phyloP scores from a whole-genome alignment of 768 basidiomycete species.

The Neoboletus magnificus region DNA sequence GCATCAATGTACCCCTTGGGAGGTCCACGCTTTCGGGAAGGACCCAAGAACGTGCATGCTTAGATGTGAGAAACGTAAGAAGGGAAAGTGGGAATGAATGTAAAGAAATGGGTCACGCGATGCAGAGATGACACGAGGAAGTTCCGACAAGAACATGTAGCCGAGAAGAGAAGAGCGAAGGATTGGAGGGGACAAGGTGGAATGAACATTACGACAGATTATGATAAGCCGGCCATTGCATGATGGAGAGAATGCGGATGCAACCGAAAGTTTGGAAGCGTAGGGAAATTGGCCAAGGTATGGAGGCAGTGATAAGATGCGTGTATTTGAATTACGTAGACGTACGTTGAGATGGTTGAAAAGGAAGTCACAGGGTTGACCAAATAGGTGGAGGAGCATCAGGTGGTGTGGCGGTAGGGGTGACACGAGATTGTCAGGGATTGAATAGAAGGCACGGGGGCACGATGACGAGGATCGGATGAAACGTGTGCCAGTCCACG shows the following conservation, averaged over 20 bases:
- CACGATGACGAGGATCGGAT: neutral
- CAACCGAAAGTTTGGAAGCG: neutral
- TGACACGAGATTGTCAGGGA: neutral
- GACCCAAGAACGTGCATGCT: conserved; percentile 79
- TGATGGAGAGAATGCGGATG: conserved; percentile 10
- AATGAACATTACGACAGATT: conserved; percentile 14
- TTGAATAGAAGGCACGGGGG: conserved; percentile 2
- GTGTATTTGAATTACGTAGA: conserved; percentile 12
- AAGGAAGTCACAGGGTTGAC: conserved; percentile 2
- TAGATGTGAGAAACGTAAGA: conserved; percentile 3
- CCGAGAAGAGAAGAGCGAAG: neutral
- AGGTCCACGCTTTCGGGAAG: conserved; percentile 79
- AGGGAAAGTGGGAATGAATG: conserved; percentile 5
- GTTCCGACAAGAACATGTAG: conserved; percentile 9
- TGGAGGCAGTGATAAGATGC: conserved; percentile 6
- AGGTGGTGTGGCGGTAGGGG: neutral
- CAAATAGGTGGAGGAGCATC: neutral
- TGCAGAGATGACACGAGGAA: neutral
- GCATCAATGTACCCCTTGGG: conserved; percentile 96
- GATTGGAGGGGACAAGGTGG: conserved; percentile 12
- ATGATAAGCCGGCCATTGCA: conserved; percentile 8
- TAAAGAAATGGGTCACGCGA: neutral
- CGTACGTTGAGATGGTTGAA: conserved; percentile 6
- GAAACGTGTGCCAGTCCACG: neutral
- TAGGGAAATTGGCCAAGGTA: neutral